Conservation (phyloP, 192 early-diverging fungal species). For the Chytriomyces sp. region DNA sequence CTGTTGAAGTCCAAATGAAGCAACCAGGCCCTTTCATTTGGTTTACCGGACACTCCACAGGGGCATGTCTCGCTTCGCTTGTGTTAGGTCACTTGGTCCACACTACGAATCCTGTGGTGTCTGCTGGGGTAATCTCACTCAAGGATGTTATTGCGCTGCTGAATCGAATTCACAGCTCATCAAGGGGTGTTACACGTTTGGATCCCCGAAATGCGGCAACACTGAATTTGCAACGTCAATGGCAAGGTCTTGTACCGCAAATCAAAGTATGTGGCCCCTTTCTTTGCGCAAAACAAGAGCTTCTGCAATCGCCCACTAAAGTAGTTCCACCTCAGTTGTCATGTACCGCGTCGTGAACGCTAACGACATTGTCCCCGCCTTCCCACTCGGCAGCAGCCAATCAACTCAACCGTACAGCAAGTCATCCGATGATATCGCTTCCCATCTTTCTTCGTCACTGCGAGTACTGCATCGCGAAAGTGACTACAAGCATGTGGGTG, state of each 20-base stretch:
- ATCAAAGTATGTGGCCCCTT: constrained; percentile 3
- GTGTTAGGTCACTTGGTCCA: constrained; percentile 30
- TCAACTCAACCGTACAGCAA: neutral
- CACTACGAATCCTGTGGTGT: constrained; percentile 4
- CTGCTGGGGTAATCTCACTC: neutral
- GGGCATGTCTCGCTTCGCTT: constrained; percentile 20
- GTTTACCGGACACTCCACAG: constrained; percentile 35
- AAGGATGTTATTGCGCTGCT: neutral
- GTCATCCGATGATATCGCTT: neutral
- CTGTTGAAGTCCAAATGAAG: no score
- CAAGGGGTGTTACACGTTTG: constrained; percentile 35
- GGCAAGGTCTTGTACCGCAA: constrained; percentile 4
- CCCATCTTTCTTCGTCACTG: neutral
- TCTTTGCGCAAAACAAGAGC: neutral
- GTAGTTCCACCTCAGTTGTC: constrained; percentile 19
- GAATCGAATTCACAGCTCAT: constrained; percentile 13
- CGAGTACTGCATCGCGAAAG: neutral
- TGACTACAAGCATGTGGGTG: constrained; percentile 34
- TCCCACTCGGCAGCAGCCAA: constrained; percentile 24
- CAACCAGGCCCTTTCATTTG: constrained; percentile 21
- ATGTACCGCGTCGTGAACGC: constrained; percentile 34
- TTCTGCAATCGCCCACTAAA: neutral
- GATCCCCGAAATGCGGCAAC: constrained; percentile 35
- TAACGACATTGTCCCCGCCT: constrained; percentile 23
- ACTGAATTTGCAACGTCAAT: constrained; percentile 22